Evolutionary conservation across 805 yeast species (phyloP), one percentile per base, ranked within the genome.

Genomic region (Kluyveromyces siamensis): DNA sequence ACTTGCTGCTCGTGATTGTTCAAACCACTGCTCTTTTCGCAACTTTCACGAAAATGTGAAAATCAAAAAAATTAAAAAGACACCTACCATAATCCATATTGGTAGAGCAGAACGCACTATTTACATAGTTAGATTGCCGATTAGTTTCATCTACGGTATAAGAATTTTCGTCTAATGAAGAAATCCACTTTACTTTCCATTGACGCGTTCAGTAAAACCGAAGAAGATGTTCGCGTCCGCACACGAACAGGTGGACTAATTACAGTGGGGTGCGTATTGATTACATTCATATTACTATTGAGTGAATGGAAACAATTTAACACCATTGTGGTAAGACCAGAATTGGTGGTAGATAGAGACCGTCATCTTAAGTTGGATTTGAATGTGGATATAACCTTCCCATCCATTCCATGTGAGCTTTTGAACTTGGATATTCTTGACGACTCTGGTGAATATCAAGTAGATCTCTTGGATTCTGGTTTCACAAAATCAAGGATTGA

Each of bases 121-220:
- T 21, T 3, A 21, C 25, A 4, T 21, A 21, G 25, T 21, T 21
- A 6, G 25, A 3, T 21, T 21, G 25, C 6, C 7, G 35, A 30
- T 13, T 10, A 30, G 35, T 30, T 30, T 5, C 35, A 30, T 30
- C 14, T 30, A 2, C 11, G 35, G 35, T 5, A 30, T 30, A 30
- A 8, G 14, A 30, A 30, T 11, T 11, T 13, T 30, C 14, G 35
- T 10, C 14, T 42, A 49, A 51, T 59, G 48, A 61, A 57, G 53
- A 60, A 51, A 50, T 63, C 60, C 7, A 55, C 58, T 25, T 58
- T 72, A 36, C 50, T 86, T 44, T 79, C 83, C 40, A 70, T 86
- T 50, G 98, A 90, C 67, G 95, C 91, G n/a, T 90, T 91, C 63
- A 78, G 95, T 27, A 91, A 90, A 68, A 87, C 97, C 6, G 90